phyloP scores from a whole-genome alignment of 768 basidiomycete species.

The Sistotremastrum suecicum region DNA sequence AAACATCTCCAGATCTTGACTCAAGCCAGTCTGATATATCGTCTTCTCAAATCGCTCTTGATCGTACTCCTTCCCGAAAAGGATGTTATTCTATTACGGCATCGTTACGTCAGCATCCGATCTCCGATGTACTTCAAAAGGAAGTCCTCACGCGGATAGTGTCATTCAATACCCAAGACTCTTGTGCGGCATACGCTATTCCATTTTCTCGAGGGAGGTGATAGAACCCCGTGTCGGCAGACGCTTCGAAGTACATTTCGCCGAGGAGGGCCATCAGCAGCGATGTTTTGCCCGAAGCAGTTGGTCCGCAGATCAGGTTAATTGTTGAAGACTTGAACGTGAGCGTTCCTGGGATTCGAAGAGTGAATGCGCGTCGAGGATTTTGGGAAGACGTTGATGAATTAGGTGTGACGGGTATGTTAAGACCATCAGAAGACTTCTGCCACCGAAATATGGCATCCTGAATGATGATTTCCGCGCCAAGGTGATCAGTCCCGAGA shows the following conservation, averaged over 20 bases:
- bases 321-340: constrained; percentile 3
- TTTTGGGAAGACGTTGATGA: too few relatives aligned
- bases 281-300: constrained; percentile 19
- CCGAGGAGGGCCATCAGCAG: constrained; percentile 19
- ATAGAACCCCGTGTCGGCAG: constrained; percentile 21
- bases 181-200: constrained; percentile 34
- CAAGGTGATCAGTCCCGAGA: too few relatives aligned
- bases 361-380: too few relatives aligned
- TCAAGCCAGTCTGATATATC: constrained; percentile 32
- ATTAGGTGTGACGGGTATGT: too few relatives aligned
- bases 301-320: constrained; percentile 19
- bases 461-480: too few relatives aligned
- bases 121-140: too few relatives aligned
- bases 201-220: constrained; percentile 29
- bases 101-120: too few relatives aligned
- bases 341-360: too few relatives aligned
- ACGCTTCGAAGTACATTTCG: constrained; percentile 19
- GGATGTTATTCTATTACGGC: constrained; percentile 27
- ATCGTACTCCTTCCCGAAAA: constrained; percentile 34
- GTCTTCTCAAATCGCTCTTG: constrained; percentile 28
- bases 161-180: constrained; percentile 35
- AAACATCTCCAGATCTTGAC: constrained; percentile 18
- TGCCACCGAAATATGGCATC: too few relatives aligned
- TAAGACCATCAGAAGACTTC: too few relatives aligned
- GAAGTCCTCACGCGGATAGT: constrained; percentile 15